A percentile compares a stretch with the other conserved stretches of the same genome.
Conservation (phyloP, 805 yeast genomes). For the Ogataea henricii region DNA sequence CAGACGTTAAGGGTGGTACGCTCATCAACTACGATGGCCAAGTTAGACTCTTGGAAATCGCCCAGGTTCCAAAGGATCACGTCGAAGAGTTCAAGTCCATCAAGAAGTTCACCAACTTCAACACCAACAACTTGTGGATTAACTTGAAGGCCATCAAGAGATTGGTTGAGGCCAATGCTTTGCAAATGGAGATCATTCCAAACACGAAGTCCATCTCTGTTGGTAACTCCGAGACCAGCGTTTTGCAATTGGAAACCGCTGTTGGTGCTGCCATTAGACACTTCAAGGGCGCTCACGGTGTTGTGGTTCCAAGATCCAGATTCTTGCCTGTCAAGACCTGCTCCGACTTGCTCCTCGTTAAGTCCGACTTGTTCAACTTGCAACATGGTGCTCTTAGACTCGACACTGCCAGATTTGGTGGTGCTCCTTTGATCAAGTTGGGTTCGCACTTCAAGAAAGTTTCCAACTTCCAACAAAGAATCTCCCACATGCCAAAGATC, state of each 20-base stretch:
- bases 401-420: slow-evolving; percentile 85
- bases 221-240: slow-evolving; percentile 79
- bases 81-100: slow-evolving; percentile 97
- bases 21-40: slow-evolving; percentile 93
- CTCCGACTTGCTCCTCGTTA: slow-evolving; percentile 90
- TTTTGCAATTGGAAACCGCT: slow-evolving; percentile 95
- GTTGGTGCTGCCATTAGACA: slow-evolving; percentile 99
- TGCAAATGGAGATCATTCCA: slow-evolving; percentile 94
- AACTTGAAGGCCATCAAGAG: slow-evolving; percentile 92
- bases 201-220: slow-evolving; percentile 80
- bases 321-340: slow-evolving; percentile 98
- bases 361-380: slow-evolving; percentile 88
- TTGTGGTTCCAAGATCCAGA: slow-evolving; percentile 96
- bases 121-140: slow-evolving; percentile 98
- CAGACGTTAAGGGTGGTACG: slow-evolving; percentile 99
- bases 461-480: slow-evolving; percentile 82
- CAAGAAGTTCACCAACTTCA: slow-evolving; percentile 96
- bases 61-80: slow-evolving; percentile 98
- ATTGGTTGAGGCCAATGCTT: slow-evolving; percentile 78
- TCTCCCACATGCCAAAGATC: slow-evolving; percentile 94
- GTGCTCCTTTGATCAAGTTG: slow-evolving; percentile 91
- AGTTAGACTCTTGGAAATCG: slow-evolving; percentile 92
- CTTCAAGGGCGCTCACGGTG: slow-evolving; percentile 94
- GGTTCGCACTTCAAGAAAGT: slow-evolving; percentile 98
- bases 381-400: slow-evolving; percentile 88